Base-by-base conservation (phyloP, 2,329 filamentous ascomycete species). In the Diplodia intermedia region DNA sequence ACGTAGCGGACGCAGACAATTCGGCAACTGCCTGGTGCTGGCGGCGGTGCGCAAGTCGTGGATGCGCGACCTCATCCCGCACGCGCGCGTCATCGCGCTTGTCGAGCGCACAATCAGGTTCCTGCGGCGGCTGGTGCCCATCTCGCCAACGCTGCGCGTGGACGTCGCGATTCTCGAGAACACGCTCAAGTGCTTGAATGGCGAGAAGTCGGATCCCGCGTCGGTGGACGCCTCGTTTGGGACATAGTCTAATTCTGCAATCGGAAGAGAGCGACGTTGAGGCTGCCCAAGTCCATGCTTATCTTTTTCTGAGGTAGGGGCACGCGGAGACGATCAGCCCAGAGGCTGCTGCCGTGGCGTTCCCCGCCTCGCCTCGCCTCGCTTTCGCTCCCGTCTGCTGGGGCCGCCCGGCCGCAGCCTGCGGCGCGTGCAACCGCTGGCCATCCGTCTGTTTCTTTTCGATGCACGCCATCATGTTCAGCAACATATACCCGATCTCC, bases 21-120 rank as follows among this genome's bases (percentile, higher is more conserved):
- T 96, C 83, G 94, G 95, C 69, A 98, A 98, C 77, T 88, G 97
- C 75, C 84, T 98, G 60, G 92, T 96, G n/a, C 86, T 99, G 2
- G 89, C 92, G 31, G 93, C 94, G 1, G 91, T 90, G 3, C 94
- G 89, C 79, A 86, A 85, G 70, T 91, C 94, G 56, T 71, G 70
- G 54, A 85, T 96, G 1, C 80, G 80, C 5, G 77, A 81, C 5
- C 86, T 88, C 36, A 84, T 97, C 23, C 78, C 87, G 3, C 74
- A 77, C 68, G 71, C 70, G 65, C 74, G 76, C 53, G 81, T 97
- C 8, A 81, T 85, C 54, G 75, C 78, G 1, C 85, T 97, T 0
- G 88, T 96, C 68, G 76, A 82, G 50, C 89, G 88, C 70, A 98
- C 94, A 0, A 93, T 97, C 70, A 78, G 80, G 2, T 94, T 97